phyloP scores from a whole-genome alignment of 768 basidiomycete species.

The Boletus subparvulus region DNA sequence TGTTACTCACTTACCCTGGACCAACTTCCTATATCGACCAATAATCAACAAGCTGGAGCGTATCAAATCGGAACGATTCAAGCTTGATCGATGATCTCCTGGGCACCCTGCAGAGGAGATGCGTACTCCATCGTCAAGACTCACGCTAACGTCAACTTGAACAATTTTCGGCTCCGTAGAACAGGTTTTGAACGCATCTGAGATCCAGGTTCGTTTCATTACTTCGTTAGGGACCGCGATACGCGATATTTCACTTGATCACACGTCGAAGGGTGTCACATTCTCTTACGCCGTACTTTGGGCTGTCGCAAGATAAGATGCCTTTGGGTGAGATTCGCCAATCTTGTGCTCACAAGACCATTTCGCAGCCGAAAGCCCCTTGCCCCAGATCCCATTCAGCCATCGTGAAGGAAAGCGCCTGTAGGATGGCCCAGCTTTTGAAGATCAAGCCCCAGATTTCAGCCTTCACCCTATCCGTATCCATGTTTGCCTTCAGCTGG shows the following conservation, averaged over 20 bases:
- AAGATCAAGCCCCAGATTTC: background rate
- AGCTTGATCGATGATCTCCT: background rate
- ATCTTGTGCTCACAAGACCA: background rate
- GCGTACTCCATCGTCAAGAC: background rate
- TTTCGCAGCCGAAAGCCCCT: background rate
- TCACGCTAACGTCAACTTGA: background rate
- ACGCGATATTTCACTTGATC: constrained; percentile 9
- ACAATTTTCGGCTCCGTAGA: background rate
- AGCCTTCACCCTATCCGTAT: background rate
- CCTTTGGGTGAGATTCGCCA: background rate
- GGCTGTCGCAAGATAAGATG: background rate
- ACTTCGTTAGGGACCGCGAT: constrained; percentile 6
- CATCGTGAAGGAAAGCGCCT: background rate
- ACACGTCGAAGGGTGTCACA: constrained; percentile 4
- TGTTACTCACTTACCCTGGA: background rate
- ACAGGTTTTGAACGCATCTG: background rate
- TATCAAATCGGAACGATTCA: background rate
- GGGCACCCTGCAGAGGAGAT: background rate
- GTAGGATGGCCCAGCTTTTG: background rate
- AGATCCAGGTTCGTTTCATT: constrained; percentile 17
- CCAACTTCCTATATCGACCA: background rate
- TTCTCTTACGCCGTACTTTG: background rate
- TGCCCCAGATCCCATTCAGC: too few species aligned
- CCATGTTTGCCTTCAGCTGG: background rate
- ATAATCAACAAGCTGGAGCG: background rate